Conservation (phyloP, 805 yeast genomes). For the Zygotorulaspora sp. region DNA sequence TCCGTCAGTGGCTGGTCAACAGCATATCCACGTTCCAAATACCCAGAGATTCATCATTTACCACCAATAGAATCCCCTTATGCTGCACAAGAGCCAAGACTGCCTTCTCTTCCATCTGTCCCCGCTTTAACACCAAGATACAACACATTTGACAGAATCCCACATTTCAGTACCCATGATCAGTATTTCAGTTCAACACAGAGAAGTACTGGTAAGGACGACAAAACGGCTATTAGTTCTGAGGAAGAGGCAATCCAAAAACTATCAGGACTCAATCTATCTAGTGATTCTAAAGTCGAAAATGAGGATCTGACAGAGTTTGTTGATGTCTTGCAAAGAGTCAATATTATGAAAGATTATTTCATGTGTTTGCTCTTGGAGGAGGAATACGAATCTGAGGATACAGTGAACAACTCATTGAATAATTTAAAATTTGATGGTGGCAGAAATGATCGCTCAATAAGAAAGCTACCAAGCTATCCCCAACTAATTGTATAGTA, state of each 20-base stretch:
- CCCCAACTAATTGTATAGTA: constrained; percentile 11
- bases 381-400: constrained; percentile 21
- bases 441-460: neutral
- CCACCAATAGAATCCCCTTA: constrained; percentile 12
- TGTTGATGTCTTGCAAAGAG: constrained; percentile 17
- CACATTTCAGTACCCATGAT: constrained; percentile 10
- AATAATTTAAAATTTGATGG: neutral
- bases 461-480: constrained; percentile 10
- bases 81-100: constrained; percentile 5
- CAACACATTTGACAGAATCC: constrained; percentile 9
- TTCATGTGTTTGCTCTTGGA: constrained; percentile 29
- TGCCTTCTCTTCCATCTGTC: constrained; percentile 18
- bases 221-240: no score
- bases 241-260: neutral
- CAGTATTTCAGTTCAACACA: constrained; percentile 21
- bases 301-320: constrained; percentile 12
- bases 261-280: neutral
- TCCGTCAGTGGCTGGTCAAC: neutral
- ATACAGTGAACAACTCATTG: constrained; percentile 5
- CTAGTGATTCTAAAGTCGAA: constrained; percentile 3
- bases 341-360: constrained; percentile 29
- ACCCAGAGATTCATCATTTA: constrained; percentile 9
- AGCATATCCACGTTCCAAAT: constrained; percentile 2
- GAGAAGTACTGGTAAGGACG: constrained; percentile 15
- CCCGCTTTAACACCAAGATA: constrained; percentile 17